Base-by-base conservation (phyloP, 768 basidiomycete genomes). In the Tulasnella sp. region DNA sequence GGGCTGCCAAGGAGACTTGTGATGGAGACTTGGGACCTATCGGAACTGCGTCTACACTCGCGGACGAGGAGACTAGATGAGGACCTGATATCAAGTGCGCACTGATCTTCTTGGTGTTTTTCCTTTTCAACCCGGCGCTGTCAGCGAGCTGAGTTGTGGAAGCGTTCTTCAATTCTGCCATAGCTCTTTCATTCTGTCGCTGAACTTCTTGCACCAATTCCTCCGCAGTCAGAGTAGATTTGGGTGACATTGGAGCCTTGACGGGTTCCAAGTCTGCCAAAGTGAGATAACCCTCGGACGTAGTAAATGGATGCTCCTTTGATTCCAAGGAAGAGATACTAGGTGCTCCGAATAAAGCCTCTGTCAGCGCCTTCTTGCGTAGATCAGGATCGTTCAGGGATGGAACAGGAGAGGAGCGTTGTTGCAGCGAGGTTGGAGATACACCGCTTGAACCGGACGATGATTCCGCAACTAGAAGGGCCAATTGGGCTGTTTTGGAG, bases 51-150 rank as follows among this genome's bases (percentile, higher is more conserved):
- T 82, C 78, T 22, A 83, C 74, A 56, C 76, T 78, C 3, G 78
- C 76, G 1, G 82, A 75, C 2, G 78, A 72, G n/a, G 77, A 79
- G 15, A 84, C 69, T 16, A 83, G 67, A 20, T 69, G 72, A 10
- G 82, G 82, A 37, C 69, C 74, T 7, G 79, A 81, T 53, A 84
- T 84, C 56, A 79, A 74, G 53, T 71, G 74, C 20, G 75, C 69
- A 57, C 70, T 75, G 54, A 84, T 73, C 39, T 75, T 75, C 62
- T 71, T 78, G 9, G 65, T 41, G 57, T 16, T 65, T 56, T 28
- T 76, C 66, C 57, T 72, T 59, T n/a, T 69, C 50, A 72, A 71
- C 63, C 27, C 58, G 66, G 69, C 32, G 66, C 65, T 37, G 12
- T 71, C 69, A 3, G 64, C 55, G 32, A 74, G 63, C 56, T 70